Conservation (phyloP, 805 yeast genomes). For the Kodamaea neixiangensis region DNA sequence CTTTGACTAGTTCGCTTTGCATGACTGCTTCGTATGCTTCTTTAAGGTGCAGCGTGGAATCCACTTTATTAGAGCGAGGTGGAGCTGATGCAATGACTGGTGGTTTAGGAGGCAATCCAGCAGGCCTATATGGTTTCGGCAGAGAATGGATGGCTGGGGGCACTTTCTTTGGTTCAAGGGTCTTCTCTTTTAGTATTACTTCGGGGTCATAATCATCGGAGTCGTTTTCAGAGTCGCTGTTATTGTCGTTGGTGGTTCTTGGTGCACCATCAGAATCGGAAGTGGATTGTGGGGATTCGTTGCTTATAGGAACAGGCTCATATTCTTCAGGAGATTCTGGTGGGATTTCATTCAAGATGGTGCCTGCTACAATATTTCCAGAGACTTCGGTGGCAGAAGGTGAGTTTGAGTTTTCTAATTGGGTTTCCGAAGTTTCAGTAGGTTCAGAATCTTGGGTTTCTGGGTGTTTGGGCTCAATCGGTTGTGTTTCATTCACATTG, state of each 20-base stretch:
- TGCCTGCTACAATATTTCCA: not conserved
- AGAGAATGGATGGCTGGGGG: conserved; percentile 1
- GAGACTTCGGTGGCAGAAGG: not conserved
- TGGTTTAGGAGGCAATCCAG: conserved; percentile 33
- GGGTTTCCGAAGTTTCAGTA: not conserved
- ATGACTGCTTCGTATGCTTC: conserved; percentile 40
- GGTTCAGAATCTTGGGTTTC: not conserved
- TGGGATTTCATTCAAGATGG: not conserved
- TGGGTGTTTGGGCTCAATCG: not conserved
- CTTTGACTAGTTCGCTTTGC: conserved; percentile 35
- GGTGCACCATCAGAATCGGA: conserved; percentile 1
- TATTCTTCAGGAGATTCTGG: conserved; percentile 1
- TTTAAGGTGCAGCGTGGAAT: conserved; percentile 22
- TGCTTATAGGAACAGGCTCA: not conserved
- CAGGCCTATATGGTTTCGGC: conserved; percentile 15
- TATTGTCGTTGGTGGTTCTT: not conserved
- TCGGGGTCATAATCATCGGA: conserved; percentile 19
- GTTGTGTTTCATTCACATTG: not conserved
- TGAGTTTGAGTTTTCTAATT: not conserved
- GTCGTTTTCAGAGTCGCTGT: conserved; percentile 1
- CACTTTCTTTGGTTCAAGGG: not conserved
- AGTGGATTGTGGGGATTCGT: not conserved
- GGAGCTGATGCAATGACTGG: conserved; percentile 14
- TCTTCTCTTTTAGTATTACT: conserved; percentile 1
- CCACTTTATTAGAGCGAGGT: not conserved